Conservation (phyloP, 805 yeast species). For the Maudiozyma saulgeensis region DNA sequence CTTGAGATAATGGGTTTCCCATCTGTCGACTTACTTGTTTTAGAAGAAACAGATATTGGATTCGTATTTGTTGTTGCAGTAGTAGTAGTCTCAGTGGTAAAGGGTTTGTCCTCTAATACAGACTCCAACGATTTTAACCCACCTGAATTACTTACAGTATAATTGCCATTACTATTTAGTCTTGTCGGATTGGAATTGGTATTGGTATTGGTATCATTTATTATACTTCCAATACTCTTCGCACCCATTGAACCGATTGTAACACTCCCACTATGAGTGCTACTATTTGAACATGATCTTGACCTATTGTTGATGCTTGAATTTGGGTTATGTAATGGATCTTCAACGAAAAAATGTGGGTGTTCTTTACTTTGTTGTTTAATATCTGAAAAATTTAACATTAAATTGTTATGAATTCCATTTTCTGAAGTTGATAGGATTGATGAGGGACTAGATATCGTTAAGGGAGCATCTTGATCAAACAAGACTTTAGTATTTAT, state of each 20-base stretch:
- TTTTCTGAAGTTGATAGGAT: constrained; percentile 5
- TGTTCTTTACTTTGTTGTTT: constrained; percentile 34
- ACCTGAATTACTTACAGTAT: background rate
- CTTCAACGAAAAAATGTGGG: constrained; percentile 53
- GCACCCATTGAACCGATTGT: background rate
- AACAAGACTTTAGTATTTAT: constrained; percentile 26
- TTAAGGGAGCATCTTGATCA: constrained; percentile 4
- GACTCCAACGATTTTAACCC: constrained; percentile 5
- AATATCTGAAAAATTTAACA: background rate
- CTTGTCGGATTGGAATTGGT: background rate
- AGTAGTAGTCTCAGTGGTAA: background rate
- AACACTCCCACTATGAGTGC: constrained; percentile 1
- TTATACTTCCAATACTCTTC: background rate
- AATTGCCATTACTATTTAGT: too few species aligned
- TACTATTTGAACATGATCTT: constrained; percentile 15
- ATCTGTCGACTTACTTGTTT: too few species aligned
- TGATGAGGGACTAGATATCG: constrained; percentile 10
- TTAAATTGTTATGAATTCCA: background rate
- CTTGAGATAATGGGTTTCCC: too few species aligned
- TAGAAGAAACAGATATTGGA: too few species aligned
- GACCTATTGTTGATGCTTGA: constrained; percentile 14
- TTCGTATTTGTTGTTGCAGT: background rate
- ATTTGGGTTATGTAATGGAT: constrained; percentile 15
- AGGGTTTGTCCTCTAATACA: constrained; percentile 6
- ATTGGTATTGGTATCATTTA: background rate